Evolutionary conservation across 2,329 filamentous ascomycete species (phyloP).

Genomic region (Aspergillus spinulosporus): DNA sequence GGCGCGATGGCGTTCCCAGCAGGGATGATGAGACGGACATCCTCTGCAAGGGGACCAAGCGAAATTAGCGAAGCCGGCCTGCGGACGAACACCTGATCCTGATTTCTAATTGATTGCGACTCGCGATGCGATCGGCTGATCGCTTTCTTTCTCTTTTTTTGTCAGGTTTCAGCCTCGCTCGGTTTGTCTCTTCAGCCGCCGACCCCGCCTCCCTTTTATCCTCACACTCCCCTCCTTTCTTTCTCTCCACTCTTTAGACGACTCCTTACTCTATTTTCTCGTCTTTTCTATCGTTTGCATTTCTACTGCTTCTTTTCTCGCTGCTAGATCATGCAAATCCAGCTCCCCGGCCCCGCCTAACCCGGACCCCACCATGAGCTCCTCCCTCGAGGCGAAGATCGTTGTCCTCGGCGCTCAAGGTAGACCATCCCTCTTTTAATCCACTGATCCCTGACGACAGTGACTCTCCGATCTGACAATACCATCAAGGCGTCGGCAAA

Average conservation of each 20-base stretch:
- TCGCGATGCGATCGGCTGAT: conserved; percentile 11
- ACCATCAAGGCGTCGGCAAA: conserved; percentile 51
- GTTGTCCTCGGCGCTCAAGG: conserved; percentile 55
- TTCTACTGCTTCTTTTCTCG: background rate
- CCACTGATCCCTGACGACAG: background rate
- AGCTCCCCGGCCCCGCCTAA: conserved; percentile 28
- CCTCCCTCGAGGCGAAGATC: conserved; percentile 54
- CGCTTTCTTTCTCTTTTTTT: background rate
- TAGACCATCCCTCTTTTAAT: conserved; percentile 24
- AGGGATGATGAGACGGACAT: background rate
- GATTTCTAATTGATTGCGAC: background rate
- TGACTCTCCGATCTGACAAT: conserved; percentile 7
- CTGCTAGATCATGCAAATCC: conserved; percentile 35
- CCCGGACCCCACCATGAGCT: conserved; percentile 43
- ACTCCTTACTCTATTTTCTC: background rate
- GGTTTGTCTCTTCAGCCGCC: background rate
- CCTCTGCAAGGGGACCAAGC: background rate
- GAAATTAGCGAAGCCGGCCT: no score
- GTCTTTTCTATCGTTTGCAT: background rate
- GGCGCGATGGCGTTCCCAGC: no score
- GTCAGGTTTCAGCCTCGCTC: background rate
- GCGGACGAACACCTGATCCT: background rate
- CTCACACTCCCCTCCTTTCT: no score
- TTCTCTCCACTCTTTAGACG: background rate
- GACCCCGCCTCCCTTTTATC: background rate